These are phyloP conservation scores for Berkeleyomyces basicola DNA, from an alignment of 2,329 filamentous ascomycete genomes.

Conservation along the genomic window DNA sequence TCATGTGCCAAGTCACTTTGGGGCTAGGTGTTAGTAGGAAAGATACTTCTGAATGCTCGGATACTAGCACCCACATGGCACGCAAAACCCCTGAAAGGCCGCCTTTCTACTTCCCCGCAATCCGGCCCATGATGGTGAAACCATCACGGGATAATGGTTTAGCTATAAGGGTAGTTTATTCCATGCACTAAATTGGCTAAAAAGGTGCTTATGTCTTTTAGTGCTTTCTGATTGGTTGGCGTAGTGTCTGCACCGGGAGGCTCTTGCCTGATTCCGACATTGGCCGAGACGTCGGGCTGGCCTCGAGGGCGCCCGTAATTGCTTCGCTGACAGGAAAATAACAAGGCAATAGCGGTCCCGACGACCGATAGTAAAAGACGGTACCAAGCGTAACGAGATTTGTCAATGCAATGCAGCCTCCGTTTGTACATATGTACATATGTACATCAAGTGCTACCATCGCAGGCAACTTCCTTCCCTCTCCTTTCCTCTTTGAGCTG, in stretches of 20 bases:
- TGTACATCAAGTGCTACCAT: no score
- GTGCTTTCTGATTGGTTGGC: background rate
- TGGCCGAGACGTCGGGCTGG: background rate
- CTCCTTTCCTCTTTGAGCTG: background rate
- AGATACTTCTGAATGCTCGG: background rate
- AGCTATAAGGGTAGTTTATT: background rate
- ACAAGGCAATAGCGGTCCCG: background rate
- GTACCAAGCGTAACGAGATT: background rate
- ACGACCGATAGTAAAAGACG: background rate
- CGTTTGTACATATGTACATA: no score
- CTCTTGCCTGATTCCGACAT: background rate
- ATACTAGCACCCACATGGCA: no score
- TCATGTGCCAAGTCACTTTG: background rate
- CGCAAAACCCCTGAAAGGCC: background rate
- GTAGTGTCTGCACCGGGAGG: background rate
- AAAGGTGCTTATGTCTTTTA: background rate
- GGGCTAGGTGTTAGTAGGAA: no score
- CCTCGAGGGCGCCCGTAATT: background rate
- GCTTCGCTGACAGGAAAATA: background rate
- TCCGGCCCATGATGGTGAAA: background rate
- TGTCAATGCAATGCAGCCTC: no score
- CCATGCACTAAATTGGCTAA: background rate
- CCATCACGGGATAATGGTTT: background rate
- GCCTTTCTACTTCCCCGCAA: background rate
- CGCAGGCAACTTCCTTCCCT: background rate